Conservation (phyloP, 1,139 yeast species). For the Meyerozyma sp. region DNA sequence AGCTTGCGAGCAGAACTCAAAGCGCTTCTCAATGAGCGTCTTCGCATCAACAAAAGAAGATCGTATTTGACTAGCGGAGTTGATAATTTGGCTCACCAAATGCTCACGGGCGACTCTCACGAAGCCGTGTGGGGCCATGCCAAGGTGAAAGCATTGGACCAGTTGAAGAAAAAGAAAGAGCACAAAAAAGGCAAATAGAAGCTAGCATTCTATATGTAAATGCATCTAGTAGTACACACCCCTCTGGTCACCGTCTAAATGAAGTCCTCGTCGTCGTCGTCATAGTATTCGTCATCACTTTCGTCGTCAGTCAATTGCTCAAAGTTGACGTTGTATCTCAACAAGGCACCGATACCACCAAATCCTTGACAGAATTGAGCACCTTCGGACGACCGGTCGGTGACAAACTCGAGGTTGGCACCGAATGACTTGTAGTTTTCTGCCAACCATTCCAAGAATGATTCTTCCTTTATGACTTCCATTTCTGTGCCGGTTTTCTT, state of each 20-base stretch:
- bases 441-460: conserved; percentile 94
- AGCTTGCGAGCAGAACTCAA: conserved; percentile 52
- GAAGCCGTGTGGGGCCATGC: conserved; percentile 66
- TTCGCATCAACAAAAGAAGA: conserved; percentile 65
- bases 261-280: conserved; percentile 61
- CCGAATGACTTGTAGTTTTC: conserved; percentile 92
- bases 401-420: conserved; percentile 91
- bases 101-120: conserved; percentile 69
- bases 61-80: conserved; percentile 84
- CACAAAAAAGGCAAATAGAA: conserved; percentile 11
- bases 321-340: conserved; percentile 94
- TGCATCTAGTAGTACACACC: not conserved
- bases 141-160: conserved; percentile 65
- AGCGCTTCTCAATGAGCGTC: conserved; percentile 49
- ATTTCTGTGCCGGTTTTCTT: conserved; percentile 84
- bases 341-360: conserved; percentile 96
- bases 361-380: conserved; percentile 97
- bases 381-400: conserved; percentile 96
- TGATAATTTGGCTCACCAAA: conserved; percentile 77
- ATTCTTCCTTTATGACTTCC: conserved; percentile 78
- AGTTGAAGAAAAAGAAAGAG: conserved; percentile 29
- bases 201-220: not conserved
- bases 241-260: conserved; percentile 17
- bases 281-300: conserved; percentile 82
- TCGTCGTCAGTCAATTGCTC: conserved; percentile 89